These are phyloP conservation scores for Kalmusia sp. DNA, from an alignment of 2,329 filamentous ascomycete species.

Conservation along the genomic window DNA sequence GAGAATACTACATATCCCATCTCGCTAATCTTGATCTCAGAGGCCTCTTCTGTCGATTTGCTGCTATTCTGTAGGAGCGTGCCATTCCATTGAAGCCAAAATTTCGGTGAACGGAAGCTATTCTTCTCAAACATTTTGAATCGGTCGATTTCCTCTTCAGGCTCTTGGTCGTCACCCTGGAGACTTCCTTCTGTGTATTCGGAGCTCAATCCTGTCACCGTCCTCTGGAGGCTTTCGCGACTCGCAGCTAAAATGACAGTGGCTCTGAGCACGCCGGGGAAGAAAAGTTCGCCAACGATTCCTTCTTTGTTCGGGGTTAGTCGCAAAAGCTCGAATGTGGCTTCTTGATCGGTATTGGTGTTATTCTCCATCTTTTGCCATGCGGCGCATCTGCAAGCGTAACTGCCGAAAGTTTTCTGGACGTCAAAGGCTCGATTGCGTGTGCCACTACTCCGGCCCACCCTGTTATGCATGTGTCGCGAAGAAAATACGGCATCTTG, in stretches of 20 bases:
- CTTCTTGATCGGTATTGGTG: slow-evolving; percentile 6
- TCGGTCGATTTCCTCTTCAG: slow-evolving; percentile 12
- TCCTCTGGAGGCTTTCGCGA: slow-evolving; percentile 18
- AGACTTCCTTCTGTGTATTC: slow-evolving; percentile 10
- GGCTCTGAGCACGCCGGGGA: slow-evolving; percentile 23
- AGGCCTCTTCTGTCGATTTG: slow-evolving; percentile 1
- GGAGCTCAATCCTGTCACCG: slow-evolving; percentile 12
- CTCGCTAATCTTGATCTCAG: slow-evolving; percentile 11
- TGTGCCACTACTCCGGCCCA: slow-evolving; percentile 16
- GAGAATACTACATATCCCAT: slow-evolving; percentile 30
- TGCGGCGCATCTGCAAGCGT: slow-evolving; percentile 27
- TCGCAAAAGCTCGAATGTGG: slow-evolving; percentile 26
- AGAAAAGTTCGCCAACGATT: slow-evolving; percentile 23
- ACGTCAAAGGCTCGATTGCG: slow-evolving; percentile 27
- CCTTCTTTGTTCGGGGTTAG: slow-evolving; percentile 27
- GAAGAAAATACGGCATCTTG: slow-evolving; percentile 30
- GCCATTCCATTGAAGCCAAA: slow-evolving; percentile 35
- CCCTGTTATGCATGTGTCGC: slow-evolving; percentile 35
- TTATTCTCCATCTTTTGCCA: slow-evolving; percentile 18
- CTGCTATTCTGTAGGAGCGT: too few relatives aligned
- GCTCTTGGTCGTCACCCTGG: background rate
- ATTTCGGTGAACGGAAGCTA: slow-evolving; percentile 34
- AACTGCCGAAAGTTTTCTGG: slow-evolving; percentile 30
- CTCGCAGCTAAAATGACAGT: slow-evolving; percentile 27
- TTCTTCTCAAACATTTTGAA: slow-evolving; percentile 35